Evolutionary conservation across 495 filamentous ascomycete genomes (phyloP).

Genomic region (Podospora comata): DNA sequence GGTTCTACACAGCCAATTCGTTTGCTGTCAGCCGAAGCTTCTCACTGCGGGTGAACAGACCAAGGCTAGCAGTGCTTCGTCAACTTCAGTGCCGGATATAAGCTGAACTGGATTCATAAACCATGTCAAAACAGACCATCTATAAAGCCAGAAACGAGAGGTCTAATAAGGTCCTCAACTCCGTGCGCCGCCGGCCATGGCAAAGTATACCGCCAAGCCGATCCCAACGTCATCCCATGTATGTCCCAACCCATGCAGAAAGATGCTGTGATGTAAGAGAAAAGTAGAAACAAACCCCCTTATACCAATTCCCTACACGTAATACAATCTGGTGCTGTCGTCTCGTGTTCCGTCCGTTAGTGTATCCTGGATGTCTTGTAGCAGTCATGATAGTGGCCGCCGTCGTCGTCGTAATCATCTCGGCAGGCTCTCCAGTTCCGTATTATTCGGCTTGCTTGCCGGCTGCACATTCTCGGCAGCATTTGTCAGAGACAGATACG

Average conservation of each 20-base stretch:
- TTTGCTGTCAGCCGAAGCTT: not conserved
- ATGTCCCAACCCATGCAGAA: not conserved
- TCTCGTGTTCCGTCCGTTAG: not conserved
- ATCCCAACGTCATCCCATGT: slow-evolving; percentile 4
- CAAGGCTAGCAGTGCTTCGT: no score
- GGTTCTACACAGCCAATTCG: not conserved
- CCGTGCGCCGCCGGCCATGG: slow-evolving; percentile 10
- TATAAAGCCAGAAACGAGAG: slow-evolving; percentile 1
- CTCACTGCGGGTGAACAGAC: not conserved
- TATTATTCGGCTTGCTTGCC: not conserved
- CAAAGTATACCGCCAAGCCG: not conserved
- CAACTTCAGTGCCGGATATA: no score
- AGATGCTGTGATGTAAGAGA: not conserved
- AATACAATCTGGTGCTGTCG: not conserved
- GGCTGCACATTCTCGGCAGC: slow-evolving; percentile 63
- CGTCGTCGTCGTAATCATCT: not conserved
- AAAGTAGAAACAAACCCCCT: not conserved
- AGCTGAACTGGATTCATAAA: not conserved
- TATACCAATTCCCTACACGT: not conserved
- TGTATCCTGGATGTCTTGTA: not conserved
- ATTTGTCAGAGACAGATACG: slow-evolving; percentile 93
- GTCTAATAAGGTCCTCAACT: slow-evolving; percentile 6
- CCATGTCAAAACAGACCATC: not conserved
- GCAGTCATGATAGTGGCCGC: not conserved
- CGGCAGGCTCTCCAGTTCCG: not conserved